Evolutionary conservation across 345 rosid species (phyloP).

Genomic region (Euphorbia lathyris): DNA sequence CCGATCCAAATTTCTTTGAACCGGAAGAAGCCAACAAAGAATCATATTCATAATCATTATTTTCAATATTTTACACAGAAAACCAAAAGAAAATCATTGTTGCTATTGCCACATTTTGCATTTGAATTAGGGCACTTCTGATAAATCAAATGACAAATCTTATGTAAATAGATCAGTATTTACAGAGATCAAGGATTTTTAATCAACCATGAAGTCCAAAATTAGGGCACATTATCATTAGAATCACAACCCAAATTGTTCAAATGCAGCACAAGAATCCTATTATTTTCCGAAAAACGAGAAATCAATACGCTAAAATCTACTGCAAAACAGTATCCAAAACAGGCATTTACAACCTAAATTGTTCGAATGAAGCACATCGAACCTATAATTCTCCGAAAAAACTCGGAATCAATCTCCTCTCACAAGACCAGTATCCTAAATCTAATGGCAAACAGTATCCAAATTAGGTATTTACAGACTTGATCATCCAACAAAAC

Average conservation of each 20-base stretch:
- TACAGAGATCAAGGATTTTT: neutral
- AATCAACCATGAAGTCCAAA: conserved; percentile 13
- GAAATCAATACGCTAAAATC: conserved; percentile 9
- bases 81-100: neutral
- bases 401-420: conserved; percentile 8
- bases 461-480: neutral
- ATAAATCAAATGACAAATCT: neutral
- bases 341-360: conserved; percentile 9
- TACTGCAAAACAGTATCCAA: neutral
- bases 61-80: neutral
- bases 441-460: neutral
- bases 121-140: neutral
- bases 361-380: conserved; percentile 11
- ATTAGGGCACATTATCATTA: neutral
- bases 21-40: neutral
- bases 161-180: neutral
- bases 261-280: conserved; percentile 5
- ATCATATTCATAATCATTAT: neutral
- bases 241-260: conserved; percentile 15
- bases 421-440: neutral
- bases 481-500: conserved; percentile 19
- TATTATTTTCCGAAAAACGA: neutral
- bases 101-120: neutral
- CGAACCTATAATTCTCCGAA: neutral
- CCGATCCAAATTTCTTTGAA: neutral